These are phyloP conservation scores for Hypoxylon perforatum DNA, from an alignment of 495 filamentous ascomycete genomes.

Conservation along the genomic window DNA sequence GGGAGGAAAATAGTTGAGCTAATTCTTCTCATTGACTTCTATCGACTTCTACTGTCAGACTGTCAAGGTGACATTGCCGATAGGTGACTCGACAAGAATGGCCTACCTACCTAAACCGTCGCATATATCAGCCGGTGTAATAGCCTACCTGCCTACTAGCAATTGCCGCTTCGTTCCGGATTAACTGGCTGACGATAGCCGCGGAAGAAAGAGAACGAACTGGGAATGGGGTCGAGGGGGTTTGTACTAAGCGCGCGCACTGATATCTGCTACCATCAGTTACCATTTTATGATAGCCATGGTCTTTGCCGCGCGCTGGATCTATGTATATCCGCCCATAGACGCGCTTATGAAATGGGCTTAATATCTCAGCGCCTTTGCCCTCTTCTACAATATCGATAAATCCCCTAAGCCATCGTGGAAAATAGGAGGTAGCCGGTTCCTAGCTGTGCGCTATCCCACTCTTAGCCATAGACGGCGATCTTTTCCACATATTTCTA, in stretches of 20 bases:
- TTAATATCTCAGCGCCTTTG: not conserved
- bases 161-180: constrained; percentile 5
- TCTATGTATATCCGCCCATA: not conserved
- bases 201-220: not conserved
- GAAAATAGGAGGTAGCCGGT: constrained; percentile 6
- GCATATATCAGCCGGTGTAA: not conserved
- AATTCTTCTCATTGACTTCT: not conserved
- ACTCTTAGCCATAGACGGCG: constrained; percentile 8
- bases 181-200: not conserved
- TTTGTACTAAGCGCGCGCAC: constrained; percentile 31
- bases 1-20: too few relatives aligned
- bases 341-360: constrained; percentile 5
- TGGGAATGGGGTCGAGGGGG: too few relatives aligned
- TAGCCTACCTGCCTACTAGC: not conserved
- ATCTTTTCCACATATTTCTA: constrained; percentile 22
- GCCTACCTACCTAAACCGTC: too few relatives aligned
- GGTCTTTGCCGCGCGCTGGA: constrained; percentile 25
- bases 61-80: not conserved
- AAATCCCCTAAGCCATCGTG: constrained; percentile 1
- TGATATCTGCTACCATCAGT: not conserved
- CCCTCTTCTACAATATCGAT: constrained; percentile 9
- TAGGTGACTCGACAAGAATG: too few relatives aligned
- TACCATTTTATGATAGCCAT: not conserved
- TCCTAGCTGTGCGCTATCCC: constrained; percentile 3
- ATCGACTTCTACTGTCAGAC: constrained; percentile 1